Base-by-base conservation (phyloP, 192 early-diverging fungal genomes). In the Backusella westeae region DNA sequence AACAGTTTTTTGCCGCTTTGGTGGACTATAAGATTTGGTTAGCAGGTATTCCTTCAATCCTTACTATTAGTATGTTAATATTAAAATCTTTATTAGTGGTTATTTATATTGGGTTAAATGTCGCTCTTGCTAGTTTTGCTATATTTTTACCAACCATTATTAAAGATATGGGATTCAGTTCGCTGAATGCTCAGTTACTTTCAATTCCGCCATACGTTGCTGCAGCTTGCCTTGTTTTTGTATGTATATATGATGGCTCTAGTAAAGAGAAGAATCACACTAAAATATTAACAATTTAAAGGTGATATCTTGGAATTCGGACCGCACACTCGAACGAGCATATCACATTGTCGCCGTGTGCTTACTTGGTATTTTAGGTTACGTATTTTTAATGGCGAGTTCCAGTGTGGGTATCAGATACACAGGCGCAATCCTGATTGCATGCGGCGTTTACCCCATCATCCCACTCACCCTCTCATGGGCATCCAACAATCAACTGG, bases 401-500 rank as follows among this genome's bases (percentile, higher is more conserved):
- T 52, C 12, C 46, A 56, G 76, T 42, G 67, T 72, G 65, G 80
- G 74, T n/a, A 69, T 86, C 44, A 74, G 71, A 52, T 73, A 67
- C 67, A 35, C 36, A 21, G 72, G 66, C 12, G 59, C 77, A 3
- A 39, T 42, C 21, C 46, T 87, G 46, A 82, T 82, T 14, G 83
- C 78, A 69, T 81, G 78, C 79, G 87, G 81, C 0, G 72, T 85
- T 35, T 83, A 84, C 41, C 79, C 80, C 0, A 84, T 85, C 34
- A 81, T 85, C 74, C 85, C 86, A 32, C 34, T 87, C 72, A 75
- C 26, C 15, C 74, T 75, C 8, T 69, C 76, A 7, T 92, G 91
- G 91, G 82, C 91, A 77, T 82, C 86, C 8, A 88, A 87, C 67
- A 92, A 92, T 56, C 78, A 87, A 4, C 67, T 89, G 32, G 87